Conservation (phyloP, 148 eudicot genomes). For the Rhododendron ferrugineum region DNA sequence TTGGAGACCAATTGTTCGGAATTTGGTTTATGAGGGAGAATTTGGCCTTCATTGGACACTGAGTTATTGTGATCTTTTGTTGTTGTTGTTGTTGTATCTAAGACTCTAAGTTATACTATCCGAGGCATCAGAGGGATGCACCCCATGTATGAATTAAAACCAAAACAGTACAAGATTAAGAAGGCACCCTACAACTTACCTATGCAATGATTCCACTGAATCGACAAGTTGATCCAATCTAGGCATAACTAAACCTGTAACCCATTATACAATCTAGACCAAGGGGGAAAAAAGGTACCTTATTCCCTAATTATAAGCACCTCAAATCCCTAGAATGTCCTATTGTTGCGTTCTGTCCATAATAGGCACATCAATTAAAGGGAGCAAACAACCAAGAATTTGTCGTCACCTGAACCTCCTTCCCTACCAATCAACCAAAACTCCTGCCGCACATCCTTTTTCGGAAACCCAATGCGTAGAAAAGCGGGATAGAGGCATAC, state of each 20-base stretch:
- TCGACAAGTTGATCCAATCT: background rate
- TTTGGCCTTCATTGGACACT: background rate
- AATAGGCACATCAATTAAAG: background rate
- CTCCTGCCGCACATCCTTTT: background rate
- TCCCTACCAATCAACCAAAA: background rate
- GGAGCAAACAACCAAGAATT: background rate
- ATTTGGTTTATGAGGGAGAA: background rate
- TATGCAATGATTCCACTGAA: background rate
- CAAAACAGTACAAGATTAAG: background rate
- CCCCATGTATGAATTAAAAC: background rate
- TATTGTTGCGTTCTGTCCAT: background rate
- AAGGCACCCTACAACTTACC: background rate
- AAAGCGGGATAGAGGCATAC: background rate
- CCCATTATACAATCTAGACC: background rate
- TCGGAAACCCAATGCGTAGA: background rate
- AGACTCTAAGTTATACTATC: background rate
- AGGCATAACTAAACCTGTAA: background rate
- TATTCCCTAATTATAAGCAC: background rate
- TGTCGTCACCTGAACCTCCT: background rate
- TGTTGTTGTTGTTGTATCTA: background rate
- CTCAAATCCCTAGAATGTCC: background rate
- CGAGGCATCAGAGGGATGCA: background rate
- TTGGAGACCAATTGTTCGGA: background rate
- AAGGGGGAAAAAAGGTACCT: background rate
- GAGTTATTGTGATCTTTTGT: background rate